A percentile compares a stretch with the other conserved stretches of the same genome.
Conservation (phyloP, 2,329 filamentous ascomycete species). For the Aaosphaeria arxii region DNA sequence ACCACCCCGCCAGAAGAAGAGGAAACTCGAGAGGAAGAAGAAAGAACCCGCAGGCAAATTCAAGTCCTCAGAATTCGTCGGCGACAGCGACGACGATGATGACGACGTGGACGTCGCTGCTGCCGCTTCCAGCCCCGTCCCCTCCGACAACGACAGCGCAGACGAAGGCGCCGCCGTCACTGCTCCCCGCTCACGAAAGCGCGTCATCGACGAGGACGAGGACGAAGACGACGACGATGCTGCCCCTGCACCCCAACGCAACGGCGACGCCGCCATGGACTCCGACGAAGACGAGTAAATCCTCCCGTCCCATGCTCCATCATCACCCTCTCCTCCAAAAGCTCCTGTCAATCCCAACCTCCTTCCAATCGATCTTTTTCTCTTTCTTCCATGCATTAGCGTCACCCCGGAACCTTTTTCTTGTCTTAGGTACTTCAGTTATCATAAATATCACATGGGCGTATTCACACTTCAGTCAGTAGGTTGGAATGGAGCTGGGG, state of each 20-base stretch:
- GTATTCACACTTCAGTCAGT: no score
- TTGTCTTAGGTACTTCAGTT: no score
- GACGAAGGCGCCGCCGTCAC: constrained; percentile 16
- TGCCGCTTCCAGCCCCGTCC: constrained; percentile 10
- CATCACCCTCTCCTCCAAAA: no score
- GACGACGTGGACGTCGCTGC: constrained; percentile 21
- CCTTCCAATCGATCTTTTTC: no score
- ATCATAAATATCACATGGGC: no score
- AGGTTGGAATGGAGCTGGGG: no score
- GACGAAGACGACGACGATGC: constrained; percentile 23
- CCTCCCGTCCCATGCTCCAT: no score
- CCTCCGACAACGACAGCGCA: constrained; percentile 14
- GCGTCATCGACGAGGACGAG: constrained; percentile 31
- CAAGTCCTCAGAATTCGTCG: constrained; percentile 82
- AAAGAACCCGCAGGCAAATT: constrained; percentile 57
- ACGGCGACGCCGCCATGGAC: constrained; percentile 24
- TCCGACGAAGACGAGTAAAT: constrained; percentile 28
- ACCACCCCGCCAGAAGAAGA: constrained; percentile 58
- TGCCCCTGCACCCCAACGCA: constrained; percentile 2
- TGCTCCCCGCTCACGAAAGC: constrained; percentile 25
- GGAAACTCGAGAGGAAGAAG: constrained; percentile 56
- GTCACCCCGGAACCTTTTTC: no score
- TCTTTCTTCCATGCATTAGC: no score
- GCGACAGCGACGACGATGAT: constrained; percentile 68
- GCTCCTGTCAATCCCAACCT: no score